A percentile compares a stretch with the other conserved stretches of the same genome.
These are phyloP conservation scores for Cynanchum wilfordii DNA, from an alignment of 257 asterid genomes.

Conservation along the genomic window DNA sequence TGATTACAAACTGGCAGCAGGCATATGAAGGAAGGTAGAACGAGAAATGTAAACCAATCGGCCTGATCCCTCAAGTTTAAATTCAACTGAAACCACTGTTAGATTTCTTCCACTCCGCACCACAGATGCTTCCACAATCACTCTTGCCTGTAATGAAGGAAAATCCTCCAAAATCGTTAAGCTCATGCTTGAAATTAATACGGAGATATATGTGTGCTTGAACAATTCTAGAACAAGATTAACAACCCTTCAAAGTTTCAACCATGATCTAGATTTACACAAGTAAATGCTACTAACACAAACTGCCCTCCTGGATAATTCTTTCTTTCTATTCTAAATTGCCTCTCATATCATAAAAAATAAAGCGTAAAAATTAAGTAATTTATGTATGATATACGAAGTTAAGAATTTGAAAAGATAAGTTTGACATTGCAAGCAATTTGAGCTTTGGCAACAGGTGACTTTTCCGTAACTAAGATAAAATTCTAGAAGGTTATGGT, in stretches of 20 bases:
- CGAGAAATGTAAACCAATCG: constrained; percentile 53
- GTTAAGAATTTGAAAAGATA: too few relatives aligned
- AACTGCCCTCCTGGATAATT: too few relatives aligned
- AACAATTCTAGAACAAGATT: not conserved
- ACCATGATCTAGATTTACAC: too few relatives aligned
- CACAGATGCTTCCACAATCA: constrained; percentile 52
- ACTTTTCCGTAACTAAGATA: not conserved
- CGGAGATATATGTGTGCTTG: not conserved
- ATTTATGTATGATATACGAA: too few relatives aligned
- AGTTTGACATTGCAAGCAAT: not conserved
- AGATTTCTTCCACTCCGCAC: constrained; percentile 80
- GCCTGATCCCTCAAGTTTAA: constrained; percentile 51
- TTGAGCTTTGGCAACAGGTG: not conserved
- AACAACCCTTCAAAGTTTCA: not conserved
- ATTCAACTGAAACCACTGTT: constrained; percentile 57
- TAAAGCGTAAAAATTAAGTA: too few relatives aligned
- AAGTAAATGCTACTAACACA: too few relatives aligned
- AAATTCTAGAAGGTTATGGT: not conserved
- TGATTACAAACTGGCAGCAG: constrained; percentile 56
- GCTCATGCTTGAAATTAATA: constrained; percentile 3
- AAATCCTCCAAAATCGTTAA: constrained; percentile 13
- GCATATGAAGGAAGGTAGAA: constrained; percentile 64
- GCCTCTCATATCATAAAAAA: too few relatives aligned
- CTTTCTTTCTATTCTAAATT: too few relatives aligned
- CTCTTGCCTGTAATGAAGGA: constrained; percentile 43